Conservation (phyloP, 192 early-diverging fungal species). For the Coemansia aciculifera region DNA sequence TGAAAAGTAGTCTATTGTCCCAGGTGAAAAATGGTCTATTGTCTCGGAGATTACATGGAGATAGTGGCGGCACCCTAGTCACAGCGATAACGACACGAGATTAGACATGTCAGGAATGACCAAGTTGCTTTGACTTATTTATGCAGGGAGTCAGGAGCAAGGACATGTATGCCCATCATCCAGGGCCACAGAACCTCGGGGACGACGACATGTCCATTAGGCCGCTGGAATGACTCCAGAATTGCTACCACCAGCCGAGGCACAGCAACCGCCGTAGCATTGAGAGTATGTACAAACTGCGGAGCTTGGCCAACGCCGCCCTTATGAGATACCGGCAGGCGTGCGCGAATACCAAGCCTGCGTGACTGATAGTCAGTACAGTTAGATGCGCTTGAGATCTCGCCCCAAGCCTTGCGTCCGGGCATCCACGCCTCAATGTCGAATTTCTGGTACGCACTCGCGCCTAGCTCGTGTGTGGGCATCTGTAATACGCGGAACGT, state of each 20-base stretch:
- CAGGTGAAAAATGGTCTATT: neutral
- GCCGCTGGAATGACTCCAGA: slow-evolving; percentile 72
- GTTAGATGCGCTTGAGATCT: slow-evolving; percentile 87
- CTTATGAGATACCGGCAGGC: slow-evolving; percentile 7
- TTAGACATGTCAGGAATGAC: slow-evolving; percentile 1
- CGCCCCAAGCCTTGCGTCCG: slow-evolving; percentile 64
- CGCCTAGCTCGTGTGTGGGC: slow-evolving; percentile 91
- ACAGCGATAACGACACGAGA: neutral
- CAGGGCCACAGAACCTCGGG: slow-evolving; percentile 73
- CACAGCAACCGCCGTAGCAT: slow-evolving; percentile 90
- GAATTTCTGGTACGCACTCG: slow-evolving; percentile 85
- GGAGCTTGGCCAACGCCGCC: slow-evolving; percentile 30
- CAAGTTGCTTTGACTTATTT: neutral
- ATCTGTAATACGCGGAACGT: slow-evolving; percentile 81
- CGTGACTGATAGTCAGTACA: slow-evolving; percentile 94
- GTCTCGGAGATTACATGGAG: neutral
- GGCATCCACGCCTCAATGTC: slow-evolving; percentile 99
- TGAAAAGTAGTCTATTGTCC: neutral
- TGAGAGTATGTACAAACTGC: slow-evolving; percentile 83
- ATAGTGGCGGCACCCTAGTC: neutral
- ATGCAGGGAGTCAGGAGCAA: slow-evolving; percentile 12
- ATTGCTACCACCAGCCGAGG: slow-evolving; percentile 87
- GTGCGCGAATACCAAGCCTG: slow-evolving; percentile 69
- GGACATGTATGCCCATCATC: slow-evolving; percentile 58
- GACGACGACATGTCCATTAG: slow-evolving; percentile 69